Evolutionary conservation across 176 grass and related monocot genomes (phyloP), one percentile per base, ranked within the genome.

Genomic region (Juncus effusus): DNA sequence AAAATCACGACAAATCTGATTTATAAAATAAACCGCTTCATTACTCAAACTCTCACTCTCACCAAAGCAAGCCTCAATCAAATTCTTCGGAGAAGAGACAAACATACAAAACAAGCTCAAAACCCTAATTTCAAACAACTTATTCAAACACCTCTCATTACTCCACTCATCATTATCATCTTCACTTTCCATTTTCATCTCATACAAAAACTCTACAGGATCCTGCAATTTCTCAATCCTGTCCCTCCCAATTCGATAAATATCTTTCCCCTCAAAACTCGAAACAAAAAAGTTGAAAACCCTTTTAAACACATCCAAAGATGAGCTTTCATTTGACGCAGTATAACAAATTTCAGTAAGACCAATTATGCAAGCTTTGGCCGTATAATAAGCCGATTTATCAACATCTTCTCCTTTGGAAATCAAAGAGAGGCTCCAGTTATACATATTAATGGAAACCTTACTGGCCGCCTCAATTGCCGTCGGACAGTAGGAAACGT

Each of bases 381-480:
- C 79, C 69, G 84, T 96, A 65, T 77, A 70, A 71, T 76, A 88
- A 81, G 87, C 82, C 35, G 82, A 47, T 47, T 47, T 47, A 73
- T 78, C 83, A 8, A 52, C 44, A 79, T 83, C 79, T 41, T 86
- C 82, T 72, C 74, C 71, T 80, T 42, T 86, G 56, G 73, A 70
- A 80, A 96, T 68, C 41, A 85, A 80, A 73, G 70, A 71, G 77
- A 91, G 64, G 82, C 76, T 96, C 74, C 74, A 76, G 73, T 83
- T 91, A 71, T 91, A 88, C 79, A 96, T 96, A 63, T 91, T 88
- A 65, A 96, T 91, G 7, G 84, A 79, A 61, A 96, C 87, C 78
- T 88, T 96, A 62, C 82, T 51, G 39, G 92, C 84, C 60, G 87
- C 84, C 75, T 96, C 87, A 7, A 96, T 73, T 74, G 92, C 92